Base-by-base conservation (phyloP, 2,329 filamentous ascomycete species). In the Colletotrichum salicis region DNA sequence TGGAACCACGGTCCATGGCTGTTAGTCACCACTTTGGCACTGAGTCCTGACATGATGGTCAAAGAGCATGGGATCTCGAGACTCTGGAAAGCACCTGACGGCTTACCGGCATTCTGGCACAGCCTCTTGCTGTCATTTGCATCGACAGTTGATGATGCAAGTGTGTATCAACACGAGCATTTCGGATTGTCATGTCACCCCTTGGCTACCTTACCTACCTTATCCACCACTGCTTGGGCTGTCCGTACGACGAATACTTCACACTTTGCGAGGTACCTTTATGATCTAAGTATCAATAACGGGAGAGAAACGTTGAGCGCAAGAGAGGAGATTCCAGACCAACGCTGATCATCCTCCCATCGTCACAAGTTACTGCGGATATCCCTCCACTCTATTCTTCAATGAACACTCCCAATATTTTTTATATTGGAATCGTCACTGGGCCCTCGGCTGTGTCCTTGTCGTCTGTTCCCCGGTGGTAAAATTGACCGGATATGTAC, bases 41-140 rank as follows among this genome's bases (percentile, higher is more conserved):
- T 29, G 27, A 29, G 27, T 29, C 27, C 27, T 29, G 45, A 67
- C 48, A 52, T 22, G 45, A 67, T 31, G 45, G 56, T 27, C 56
- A 27, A 41, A 58, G 33, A 35, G 22, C 56, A 61, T 61, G 33
- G 37, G 37, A 41, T 41, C 37, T 41, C 37, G 37, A 41, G 37
- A 41, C 37, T 41, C 37, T 19, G 37, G 31, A 27, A 55, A 41
- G 35, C 67, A 70, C 33, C 62, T 65, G 62, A 59, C 64, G 54
- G 37, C 24, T n/a, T 48, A 22, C 41, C 41, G 41, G 41, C 41
- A 48, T 19, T n/a, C 19, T 48, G 41, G 41, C 31, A 61, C 56
- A 55, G 58, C 24, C 27, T 57, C 29, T 55, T 48, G 48, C 65
- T 63, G 65, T 63, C 65, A 68, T 29, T 63, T 56, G 58, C 58